phyloP scores from a whole-genome alignment of 169 alveolate species.

The Plasmodium malariae region DNA sequence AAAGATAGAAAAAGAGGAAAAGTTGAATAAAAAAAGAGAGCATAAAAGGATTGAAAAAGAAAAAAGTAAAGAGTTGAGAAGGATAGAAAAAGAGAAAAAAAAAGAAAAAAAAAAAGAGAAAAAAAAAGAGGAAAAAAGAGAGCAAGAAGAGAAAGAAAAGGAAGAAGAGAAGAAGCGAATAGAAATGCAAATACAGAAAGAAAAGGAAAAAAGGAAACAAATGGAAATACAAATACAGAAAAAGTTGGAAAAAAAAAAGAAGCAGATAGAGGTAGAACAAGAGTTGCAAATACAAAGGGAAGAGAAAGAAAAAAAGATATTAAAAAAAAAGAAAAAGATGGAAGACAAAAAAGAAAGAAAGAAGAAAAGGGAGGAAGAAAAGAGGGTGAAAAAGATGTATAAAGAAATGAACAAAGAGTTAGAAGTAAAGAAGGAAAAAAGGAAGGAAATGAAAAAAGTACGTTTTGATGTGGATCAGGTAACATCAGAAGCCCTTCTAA shows the following conservation, averaged over 20 bases:
- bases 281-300: not conserved
- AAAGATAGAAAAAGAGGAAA: not conserved
- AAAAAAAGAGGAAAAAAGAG: not conserved
- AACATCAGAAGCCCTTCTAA: conserved; percentile 31
- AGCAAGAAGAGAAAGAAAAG: conserved; percentile 2
- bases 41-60: not conserved
- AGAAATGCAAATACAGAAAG: not conserved
- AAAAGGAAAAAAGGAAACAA: not conserved
- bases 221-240: not conserved
- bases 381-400: not conserved
- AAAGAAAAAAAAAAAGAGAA: conserved; percentile 15
- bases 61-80: not conserved
- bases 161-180: not conserved
- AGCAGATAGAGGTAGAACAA: not conserved
- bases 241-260: not conserved
- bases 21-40: not conserved
- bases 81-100: not conserved
- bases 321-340: not conserved
- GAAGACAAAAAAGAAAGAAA: not conserved
- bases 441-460: conserved; percentile 37
- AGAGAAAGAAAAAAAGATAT: not conserved
- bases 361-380: not conserved
- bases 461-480: conserved; percentile 33
- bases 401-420: not conserved
- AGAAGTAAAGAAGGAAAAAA: not conserved